Conservation (phyloP, 805 yeast species). For the Kockiozyma suomiensis region DNA sequence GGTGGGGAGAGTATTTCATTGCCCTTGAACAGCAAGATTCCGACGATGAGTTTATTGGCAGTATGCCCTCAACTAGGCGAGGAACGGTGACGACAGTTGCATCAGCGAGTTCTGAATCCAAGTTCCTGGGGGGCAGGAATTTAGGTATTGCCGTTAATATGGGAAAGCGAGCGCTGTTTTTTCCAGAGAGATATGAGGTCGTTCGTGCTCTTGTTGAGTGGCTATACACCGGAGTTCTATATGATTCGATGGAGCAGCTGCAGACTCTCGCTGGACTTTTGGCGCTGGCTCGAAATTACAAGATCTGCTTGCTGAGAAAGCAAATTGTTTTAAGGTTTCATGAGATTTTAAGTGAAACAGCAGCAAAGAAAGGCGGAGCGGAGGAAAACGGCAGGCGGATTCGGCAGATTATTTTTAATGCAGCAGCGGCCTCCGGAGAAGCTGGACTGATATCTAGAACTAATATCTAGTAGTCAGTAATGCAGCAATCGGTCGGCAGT, state of each 20-base stretch:
- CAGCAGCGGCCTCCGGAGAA: slow-evolving; percentile 18
- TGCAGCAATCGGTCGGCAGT: too few species aligned
- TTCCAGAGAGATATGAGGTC: slow-evolving; percentile 24
- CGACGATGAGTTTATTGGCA: background rate
- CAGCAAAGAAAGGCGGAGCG: background rate
- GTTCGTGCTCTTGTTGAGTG: slow-evolving; percentile 20
- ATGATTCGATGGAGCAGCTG: background rate
- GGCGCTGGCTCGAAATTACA: slow-evolving; percentile 5
- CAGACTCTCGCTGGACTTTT: slow-evolving; percentile 7
- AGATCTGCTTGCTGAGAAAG: slow-evolving; percentile 2
- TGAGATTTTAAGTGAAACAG: slow-evolving; percentile 13
- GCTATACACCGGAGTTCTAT: slow-evolving; percentile 22
- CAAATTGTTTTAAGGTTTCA: slow-evolving; percentile 14
- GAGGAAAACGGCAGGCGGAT: background rate
- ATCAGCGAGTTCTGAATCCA: background rate
- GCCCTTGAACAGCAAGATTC: background rate
- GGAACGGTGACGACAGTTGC: background rate
- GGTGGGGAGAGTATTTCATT: slow-evolving; percentile 26
- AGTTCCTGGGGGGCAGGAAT: background rate
- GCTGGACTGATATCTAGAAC: slow-evolving; percentile 1
- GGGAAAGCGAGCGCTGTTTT: slow-evolving; percentile 15
- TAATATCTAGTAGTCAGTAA: background rate
- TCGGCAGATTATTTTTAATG: slow-evolving; percentile 8
- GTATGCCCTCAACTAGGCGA: background rate
- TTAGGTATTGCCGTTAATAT: background rate